These are phyloP conservation scores for Penicillium glabrum DNA, from an alignment of 2,329 filamentous ascomycete species.

Conservation along the genomic window DNA sequence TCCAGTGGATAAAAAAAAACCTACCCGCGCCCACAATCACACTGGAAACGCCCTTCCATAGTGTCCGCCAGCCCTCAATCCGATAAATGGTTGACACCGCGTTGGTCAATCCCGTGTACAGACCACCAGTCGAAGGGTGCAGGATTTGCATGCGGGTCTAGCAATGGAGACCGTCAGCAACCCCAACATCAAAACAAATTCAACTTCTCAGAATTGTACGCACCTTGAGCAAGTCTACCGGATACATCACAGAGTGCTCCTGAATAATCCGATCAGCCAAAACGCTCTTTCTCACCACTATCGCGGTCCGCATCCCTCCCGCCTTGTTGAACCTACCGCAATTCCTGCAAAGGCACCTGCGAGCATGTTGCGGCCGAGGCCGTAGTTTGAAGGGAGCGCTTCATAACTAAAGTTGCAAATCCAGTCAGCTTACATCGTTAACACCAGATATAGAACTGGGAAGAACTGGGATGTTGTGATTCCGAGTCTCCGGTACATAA, in stretches of 20 bases:
- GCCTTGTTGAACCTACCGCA: conserved; percentile 61
- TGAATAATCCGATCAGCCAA: conserved; percentile 38
- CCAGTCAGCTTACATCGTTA: conserved; percentile 20
- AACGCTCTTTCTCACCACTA: not conserved
- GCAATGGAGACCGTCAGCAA: conserved; percentile 9
- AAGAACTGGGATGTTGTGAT: not conserved
- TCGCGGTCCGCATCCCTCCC: not conserved
- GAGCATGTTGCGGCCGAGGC: conserved; percentile 88
- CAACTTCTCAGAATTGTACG: not conserved
- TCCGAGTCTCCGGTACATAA: not conserved
- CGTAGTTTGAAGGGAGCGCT: conserved; percentile 90
- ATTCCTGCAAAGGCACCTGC: conserved; percentile 97
- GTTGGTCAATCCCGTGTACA: conserved; percentile 88
- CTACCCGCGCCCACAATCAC: conserved; percentile 91
- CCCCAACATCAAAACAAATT: conserved; percentile 3
- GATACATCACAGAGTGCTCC: conserved; percentile 99
- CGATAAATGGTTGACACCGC: conserved; percentile 90
- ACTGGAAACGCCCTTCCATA: conserved; percentile 96
- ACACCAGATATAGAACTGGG: not conserved
- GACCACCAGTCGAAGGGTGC: conserved; percentile 74
- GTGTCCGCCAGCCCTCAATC: conserved; percentile 81
- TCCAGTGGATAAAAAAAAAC: conserved; percentile 25
- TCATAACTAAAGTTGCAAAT: conserved; percentile 66
- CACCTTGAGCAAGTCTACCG: conserved; percentile 96
- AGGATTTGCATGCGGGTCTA: conserved; percentile 98